A percentile compares a stretch with the other conserved stretches of the same genome.
Conservation (phyloP, 164 flowering plant genomes). For the Pachysandra terminalis region DNA sequence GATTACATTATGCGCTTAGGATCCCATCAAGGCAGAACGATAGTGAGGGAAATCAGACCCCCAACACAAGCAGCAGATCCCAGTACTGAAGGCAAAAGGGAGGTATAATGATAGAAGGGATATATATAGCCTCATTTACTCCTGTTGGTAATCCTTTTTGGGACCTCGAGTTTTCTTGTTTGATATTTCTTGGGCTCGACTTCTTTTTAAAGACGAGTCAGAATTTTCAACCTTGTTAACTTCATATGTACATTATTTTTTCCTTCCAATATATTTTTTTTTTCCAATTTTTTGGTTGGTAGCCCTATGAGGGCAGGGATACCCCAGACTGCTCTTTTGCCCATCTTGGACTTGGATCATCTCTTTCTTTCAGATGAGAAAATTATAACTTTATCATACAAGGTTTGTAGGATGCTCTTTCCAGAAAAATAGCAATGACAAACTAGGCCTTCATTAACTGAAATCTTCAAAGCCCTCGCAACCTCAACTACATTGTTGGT, state of each 20-base stretch:
- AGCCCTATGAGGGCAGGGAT: too few relatives aligned
- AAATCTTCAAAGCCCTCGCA: too few relatives aligned
- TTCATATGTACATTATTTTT: neutral
- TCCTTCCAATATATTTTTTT: neutral
- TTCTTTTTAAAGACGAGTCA: constrained; percentile 3
- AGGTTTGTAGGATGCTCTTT: too few relatives aligned
- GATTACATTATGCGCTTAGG: constrained; percentile 24
- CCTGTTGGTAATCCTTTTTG: neutral
- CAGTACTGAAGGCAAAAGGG: constrained; percentile 35
- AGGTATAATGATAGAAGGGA: constrained; percentile 19
- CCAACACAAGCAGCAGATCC: constrained; percentile 32
- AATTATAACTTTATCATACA: too few relatives aligned
- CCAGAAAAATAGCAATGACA: too few relatives aligned
- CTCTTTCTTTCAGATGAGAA: too few relatives aligned
- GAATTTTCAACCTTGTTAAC: neutral
- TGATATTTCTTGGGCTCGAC: neutral
- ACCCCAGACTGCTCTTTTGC: too few relatives aligned
- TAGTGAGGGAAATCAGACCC: constrained; percentile 30
- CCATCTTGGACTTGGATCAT: too few relatives aligned
- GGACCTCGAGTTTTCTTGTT: neutral
- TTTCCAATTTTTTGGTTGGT: neutral
- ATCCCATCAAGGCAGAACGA: constrained; percentile 23
- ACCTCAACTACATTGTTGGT: too few relatives aligned
- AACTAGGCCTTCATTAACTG: too few relatives aligned
- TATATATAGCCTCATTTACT: neutral